Conservation (phyloP, 306 rosid species). For the Lathyrus tuberosus region DNA sequence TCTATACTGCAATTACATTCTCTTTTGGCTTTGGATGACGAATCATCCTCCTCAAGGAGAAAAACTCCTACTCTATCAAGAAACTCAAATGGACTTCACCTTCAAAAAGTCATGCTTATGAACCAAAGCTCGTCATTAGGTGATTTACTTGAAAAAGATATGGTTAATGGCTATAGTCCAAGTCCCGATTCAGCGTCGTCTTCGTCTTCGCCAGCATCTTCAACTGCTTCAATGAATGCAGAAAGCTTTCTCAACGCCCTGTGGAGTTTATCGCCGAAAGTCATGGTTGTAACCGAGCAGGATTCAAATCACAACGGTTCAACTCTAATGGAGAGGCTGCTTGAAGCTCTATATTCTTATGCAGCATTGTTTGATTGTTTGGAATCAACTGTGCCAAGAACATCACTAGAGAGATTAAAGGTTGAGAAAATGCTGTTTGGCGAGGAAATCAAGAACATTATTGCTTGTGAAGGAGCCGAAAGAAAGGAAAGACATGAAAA, state of each 20-base stretch:
- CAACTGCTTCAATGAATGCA: constrained; percentile 43
- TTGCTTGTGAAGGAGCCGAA: constrained; percentile 86
- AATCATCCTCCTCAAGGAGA: constrained; percentile 45
- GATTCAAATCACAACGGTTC: constrained; percentile 83
- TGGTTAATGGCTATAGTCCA: constrained; percentile 59
- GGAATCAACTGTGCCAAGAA: constrained; percentile 79
- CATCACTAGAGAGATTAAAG: constrained; percentile 76
- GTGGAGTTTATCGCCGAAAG: constrained; percentile 79
- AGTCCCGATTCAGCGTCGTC: constrained; percentile 77
- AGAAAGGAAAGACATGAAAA: constrained; percentile 89
- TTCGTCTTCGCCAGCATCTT: constrained; percentile 55
- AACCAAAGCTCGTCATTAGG: constrained; percentile 59
- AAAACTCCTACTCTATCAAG: constrained; percentile 48
- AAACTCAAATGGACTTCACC: constrained; percentile 53
- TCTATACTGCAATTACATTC: constrained; percentile 74
- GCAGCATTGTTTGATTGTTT: constrained; percentile 87
- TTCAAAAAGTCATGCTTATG: constrained; percentile 50
- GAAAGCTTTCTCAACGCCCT: constrained; percentile 74
- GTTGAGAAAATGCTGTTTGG: constrained; percentile 91
- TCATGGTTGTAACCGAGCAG: constrained; percentile 82
- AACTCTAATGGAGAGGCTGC: constrained; percentile 77
- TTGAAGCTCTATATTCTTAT: constrained; percentile 77
- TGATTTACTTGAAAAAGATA: constrained; percentile 72
- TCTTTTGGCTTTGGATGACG: constrained; percentile 73
- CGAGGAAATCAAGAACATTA: constrained; percentile 82